These are phyloP conservation scores for Marasmius fiardii DNA, from an alignment of 1,284 basidiomycete genomes.

Conservation along the genomic window DNA sequence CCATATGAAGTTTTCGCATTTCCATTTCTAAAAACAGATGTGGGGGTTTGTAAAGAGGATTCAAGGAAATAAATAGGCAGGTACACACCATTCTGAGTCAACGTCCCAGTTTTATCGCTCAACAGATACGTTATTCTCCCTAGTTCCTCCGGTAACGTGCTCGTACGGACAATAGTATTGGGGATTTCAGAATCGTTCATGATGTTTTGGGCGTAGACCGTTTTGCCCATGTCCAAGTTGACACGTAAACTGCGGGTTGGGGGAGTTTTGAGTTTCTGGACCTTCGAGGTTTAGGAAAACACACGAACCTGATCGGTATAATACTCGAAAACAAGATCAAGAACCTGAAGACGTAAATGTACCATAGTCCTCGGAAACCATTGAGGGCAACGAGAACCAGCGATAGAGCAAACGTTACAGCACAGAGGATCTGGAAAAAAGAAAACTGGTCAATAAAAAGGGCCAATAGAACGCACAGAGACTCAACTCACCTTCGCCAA, in stretches of 20 bases:
- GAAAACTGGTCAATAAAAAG: not conserved
- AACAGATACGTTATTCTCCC: conserved; percentile 95
- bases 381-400: conserved; percentile 92
- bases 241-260: conserved; percentile 75
- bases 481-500: conserved; percentile 77
- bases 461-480: not conserved
- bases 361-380: conserved; percentile 95
- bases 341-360: conserved; percentile 95
- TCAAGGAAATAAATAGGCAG: not conserved
- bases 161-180: conserved; percentile 93
- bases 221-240: conserved; percentile 99
- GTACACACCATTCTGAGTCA: conserved; percentile 90
- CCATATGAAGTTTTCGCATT: conserved; percentile 98
- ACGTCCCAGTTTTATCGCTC: conserved; percentile 96
- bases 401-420: conserved; percentile 91
- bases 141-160: conserved; percentile 95
- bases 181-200: conserved; percentile 93
- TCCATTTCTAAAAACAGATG: conserved; percentile 97
- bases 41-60: not conserved
- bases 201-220: conserved; percentile 94
- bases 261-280: not conserved
- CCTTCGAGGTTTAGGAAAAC: not conserved
- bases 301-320: conserved; percentile 91
- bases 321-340: conserved; percentile 98
- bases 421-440: conserved; percentile 77